Evolutionary conservation across 495 filamentous ascomycete genomes (phyloP).

Genomic region (Aspergillus diversus): DNA sequence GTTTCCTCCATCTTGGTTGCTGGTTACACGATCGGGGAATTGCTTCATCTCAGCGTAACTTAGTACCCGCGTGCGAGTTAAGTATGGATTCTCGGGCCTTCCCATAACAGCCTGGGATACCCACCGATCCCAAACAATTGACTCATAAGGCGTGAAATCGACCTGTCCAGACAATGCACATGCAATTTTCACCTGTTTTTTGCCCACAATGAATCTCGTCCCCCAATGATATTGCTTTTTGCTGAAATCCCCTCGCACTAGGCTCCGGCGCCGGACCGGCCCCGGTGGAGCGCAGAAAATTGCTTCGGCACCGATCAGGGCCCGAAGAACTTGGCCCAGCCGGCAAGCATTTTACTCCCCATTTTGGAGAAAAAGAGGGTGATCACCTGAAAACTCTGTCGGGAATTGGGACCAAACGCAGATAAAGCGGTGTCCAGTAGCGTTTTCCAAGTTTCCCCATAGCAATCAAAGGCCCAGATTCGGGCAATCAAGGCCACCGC

Average conservation of each 20-base stretch:
- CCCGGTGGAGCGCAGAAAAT: conserved; percentile 25
- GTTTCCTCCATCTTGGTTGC: conserved; percentile 6
- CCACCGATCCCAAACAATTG: neutral
- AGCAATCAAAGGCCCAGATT: neutral
- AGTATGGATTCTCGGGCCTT: conserved; percentile 3
- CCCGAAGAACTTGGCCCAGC: conserved; percentile 23
- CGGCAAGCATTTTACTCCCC: neutral
- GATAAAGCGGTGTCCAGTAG: neutral
- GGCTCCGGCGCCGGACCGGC: conserved; percentile 34
- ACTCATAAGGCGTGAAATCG: conserved; percentile 12
- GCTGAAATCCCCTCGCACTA: conserved; percentile 8
- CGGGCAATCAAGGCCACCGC: neutral
- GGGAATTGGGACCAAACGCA: neutral
- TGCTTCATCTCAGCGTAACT: neutral
- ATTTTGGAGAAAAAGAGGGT: neutral
- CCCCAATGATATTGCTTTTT: conserved; percentile 17
- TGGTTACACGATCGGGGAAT: conserved; percentile 5
- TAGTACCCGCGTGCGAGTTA: neutral
- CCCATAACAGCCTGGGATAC: neutral
- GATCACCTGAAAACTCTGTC: neutral
- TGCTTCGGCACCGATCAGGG: conserved; percentile 31
- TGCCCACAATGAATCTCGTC: neutral
- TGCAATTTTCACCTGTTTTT: neutral
- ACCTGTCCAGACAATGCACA: conserved; percentile 17
- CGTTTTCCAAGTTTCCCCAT: neutral